A percentile compares a stretch with the other conserved stretches of the same genome.
phyloP scores from a whole-genome alignment of 441 rosid genomes.

The Theobroma grandiflorum region DNA sequence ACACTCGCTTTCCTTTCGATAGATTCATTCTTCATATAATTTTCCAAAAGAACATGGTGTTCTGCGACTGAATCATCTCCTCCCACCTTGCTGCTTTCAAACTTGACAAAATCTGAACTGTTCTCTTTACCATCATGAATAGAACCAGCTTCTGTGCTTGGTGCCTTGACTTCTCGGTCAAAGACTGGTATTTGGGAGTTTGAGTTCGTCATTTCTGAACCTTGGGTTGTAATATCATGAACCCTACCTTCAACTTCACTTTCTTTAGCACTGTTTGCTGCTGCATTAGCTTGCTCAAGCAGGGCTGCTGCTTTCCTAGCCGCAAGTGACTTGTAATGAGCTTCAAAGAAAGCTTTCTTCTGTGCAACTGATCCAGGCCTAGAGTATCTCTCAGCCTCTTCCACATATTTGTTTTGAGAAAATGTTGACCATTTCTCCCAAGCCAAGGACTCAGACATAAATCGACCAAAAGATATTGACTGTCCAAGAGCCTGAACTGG shows the following conservation, averaged over 20 bases:
- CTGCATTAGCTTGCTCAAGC: constrained; percentile 52
- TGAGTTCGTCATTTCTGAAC: not conserved
- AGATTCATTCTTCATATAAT: constrained; percentile 24
- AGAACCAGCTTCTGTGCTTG: constrained; percentile 22
- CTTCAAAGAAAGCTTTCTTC: constrained; percentile 86
- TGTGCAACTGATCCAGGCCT: constrained; percentile 83
- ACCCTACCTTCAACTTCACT: constrained; percentile 19
- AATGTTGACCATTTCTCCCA: constrained; percentile 85
- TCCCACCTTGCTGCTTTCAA: constrained; percentile 25
- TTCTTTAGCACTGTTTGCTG: constrained; percentile 22
- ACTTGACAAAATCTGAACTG: constrained; percentile 25
- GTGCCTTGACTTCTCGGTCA: constrained; percentile 22
- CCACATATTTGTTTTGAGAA: constrained; percentile 69
- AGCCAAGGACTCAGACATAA: constrained; percentile 63
- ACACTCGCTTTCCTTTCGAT: constrained; percentile 11
- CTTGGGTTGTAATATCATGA: constrained; percentile 26
- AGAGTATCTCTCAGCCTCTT: constrained; percentile 75
- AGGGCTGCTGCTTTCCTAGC: constrained; percentile 72
- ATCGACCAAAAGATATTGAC: constrained; percentile 59
- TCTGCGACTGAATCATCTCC: constrained; percentile 23
- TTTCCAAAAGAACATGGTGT: constrained; percentile 32
- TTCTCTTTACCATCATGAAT: constrained; percentile 23
- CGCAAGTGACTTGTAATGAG: constrained; percentile 76
- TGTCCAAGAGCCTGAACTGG: constrained; percentile 47
- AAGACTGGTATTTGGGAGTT: not conserved